Percentiles rank a stretch among this genome's conserved stretches.
Conservation (phyloP, 2,329 filamentous ascomycete species). For the Arachnomyces sp. region DNA sequence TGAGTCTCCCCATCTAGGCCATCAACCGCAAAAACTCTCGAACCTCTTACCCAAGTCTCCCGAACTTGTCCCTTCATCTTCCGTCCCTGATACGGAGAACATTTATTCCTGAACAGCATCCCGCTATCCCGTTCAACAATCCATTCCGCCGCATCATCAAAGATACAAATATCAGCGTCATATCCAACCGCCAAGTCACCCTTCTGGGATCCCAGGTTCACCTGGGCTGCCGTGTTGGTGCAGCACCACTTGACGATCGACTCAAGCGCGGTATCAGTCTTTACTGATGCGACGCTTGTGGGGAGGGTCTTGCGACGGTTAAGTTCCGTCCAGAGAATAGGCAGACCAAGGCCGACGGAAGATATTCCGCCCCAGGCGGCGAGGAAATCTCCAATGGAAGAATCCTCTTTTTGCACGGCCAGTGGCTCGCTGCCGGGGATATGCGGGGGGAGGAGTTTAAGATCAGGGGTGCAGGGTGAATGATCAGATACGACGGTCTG, state of each 20-base stretch:
- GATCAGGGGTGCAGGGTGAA: slow-evolving; percentile 87
- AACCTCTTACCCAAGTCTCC: slow-evolving; percentile 78
- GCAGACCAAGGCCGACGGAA: slow-evolving; percentile 82
- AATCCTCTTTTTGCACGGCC: slow-evolving; percentile 23
- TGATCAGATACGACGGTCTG: slow-evolving; percentile 90
- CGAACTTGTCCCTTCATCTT: slow-evolving; percentile 66
- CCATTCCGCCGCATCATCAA: slow-evolving; percentile 77
- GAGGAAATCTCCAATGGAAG: slow-evolving; percentile 72
- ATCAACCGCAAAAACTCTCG: slow-evolving; percentile 59
- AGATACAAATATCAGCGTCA: slow-evolving; percentile 86
- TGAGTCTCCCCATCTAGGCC: slow-evolving; percentile 25
- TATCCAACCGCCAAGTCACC: slow-evolving; percentile 72
- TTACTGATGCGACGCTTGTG: slow-evolving; percentile 30
- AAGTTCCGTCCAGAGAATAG: slow-evolving; percentile 77
- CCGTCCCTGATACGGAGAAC: slow-evolving; percentile 81
- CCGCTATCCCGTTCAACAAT: slow-evolving; percentile 57
- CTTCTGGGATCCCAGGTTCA: slow-evolving; percentile 73
- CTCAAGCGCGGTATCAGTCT: slow-evolving; percentile 49
- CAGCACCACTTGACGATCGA: slow-evolving; percentile 83
- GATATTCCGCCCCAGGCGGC: slow-evolving; percentile 94
- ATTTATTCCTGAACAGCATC: slow-evolving; percentile 93
- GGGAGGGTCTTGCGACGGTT: slow-evolving; percentile 47
- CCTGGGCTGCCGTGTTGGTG: slow-evolving; percentile 76
- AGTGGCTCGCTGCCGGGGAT: slow-evolving; percentile 44
- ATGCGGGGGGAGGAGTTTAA: slow-evolving; percentile 74